Evolutionary conservation across 306 rosid genomes (phyloP), one percentile per base, ranked within the genome.

Genomic region (Fagus crenata): DNA sequence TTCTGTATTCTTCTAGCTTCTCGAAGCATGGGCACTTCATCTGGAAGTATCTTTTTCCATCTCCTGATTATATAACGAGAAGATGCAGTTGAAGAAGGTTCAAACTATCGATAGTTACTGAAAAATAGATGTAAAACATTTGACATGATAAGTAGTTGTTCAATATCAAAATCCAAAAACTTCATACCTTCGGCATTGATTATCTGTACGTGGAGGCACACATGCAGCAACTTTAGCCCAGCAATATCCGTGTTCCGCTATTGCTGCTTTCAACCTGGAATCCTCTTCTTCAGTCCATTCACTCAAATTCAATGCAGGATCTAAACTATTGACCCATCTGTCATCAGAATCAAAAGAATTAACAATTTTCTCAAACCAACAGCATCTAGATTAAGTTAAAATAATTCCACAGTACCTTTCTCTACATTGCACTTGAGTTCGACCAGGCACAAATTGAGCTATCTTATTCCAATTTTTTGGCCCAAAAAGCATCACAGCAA

Each of bases 161-260:
- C 15, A 49, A 39, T 6, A 53, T 15, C 68, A 64, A 58, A 55
- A 54, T 71, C 55, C n/a, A 55, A 74, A 77, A 41, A 72, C 35
- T 56, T 31, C 88, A 14, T 89, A 95, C 99, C 96, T 95, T 70
- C 97, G 86, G 84, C 99, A 95, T 74, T 90, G 96, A 80, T 86
- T 86, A 87, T 95, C 99, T 67, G 97, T 92, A 39, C 99, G 97
- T 60, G 89, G 87, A 70, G 93, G 89, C 82, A 95, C 77, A 75
- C 89, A 92, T 56, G 86, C 86, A 77, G 98, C 96, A 83, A 95
- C 87, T 89, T 92, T 95, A 72, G 98, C 79, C 98, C 98, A 95
- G 86, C 92, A 89, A 84, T 77, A 84, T 81, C 97, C 96, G 70
- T 88, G 85, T 77, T 89, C 91, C 35, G 40, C 78, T 72, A 92